Evolutionary conservation across 164 flowering plant genomes (phyloP), one percentile per base, ranked within the genome.

Genomic region (Vitis cinerea): DNA sequence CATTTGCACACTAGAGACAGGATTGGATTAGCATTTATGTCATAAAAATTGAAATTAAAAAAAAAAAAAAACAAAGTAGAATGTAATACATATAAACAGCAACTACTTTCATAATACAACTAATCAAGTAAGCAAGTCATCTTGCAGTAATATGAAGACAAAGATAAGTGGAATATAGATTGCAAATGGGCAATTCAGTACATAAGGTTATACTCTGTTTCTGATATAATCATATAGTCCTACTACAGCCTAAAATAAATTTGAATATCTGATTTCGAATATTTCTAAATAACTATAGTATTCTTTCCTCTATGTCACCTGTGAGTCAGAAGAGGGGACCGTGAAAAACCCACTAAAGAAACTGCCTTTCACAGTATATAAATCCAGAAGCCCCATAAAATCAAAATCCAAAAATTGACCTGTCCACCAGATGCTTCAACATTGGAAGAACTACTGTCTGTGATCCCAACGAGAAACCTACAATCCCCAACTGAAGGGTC

Each of bases 401-500:
- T 52, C 50, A 72, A 52, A 67, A 69, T 10, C 74, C 74, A 78
- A 37, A 49, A 2, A 12, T 56, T 11, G 37, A 59, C 14, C 68
- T 67, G 58, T 44, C 66, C 61, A 17, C 55, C 2, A 60, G 11
- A 16, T 50, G 30, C 23, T 47, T 44, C 16, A 50, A 50, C 54
- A 23, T 60, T 37, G 3, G 77, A 73, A 57, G 83, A 82, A 60
- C 48, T 59, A 10, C 57, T 67, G 27, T 83, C 88, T 19, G 77
- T 77, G 7, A 90, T 82, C 48, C 97, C 97, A 64, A 94, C 98
- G 65, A 89, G 88, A 79, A 94, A 94, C 67, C 88, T 80, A 75
- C 98, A 94, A 1, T 88, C 87, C 13, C 98, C 97, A 49, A 94
- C 70, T 1, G 97, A 92, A 61, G 98, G 97, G 65, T 94, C 86